Percentiles rank a stretch among this genome's conserved stretches.
These are phyloP conservation scores for Pichia deserticola DNA, from an alignment of 805 yeast genomes.

Conservation along the genomic window DNA sequence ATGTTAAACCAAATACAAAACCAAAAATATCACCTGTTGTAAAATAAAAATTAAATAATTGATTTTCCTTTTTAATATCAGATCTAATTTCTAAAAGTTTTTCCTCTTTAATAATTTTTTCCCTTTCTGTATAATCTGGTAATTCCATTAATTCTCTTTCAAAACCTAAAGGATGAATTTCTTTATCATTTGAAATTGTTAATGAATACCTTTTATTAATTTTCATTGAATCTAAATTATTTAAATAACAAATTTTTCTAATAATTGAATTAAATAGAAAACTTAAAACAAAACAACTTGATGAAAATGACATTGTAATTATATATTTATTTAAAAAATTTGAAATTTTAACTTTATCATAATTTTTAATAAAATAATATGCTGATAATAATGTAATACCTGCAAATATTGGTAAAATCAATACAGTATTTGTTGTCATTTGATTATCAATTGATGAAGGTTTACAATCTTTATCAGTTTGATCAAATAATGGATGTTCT, in stretches of 20 bases:
- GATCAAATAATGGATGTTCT: constrained; percentile 35
- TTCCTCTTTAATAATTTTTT: constrained; percentile 25
- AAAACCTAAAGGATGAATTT: constrained; percentile 32
- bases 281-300: constrained; percentile 27
- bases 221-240: constrained; percentile 21
- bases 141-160: constrained; percentile 25
- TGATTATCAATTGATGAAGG: constrained; percentile 9
- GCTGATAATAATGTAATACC: constrained; percentile 32
- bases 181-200: constrained; percentile 33
- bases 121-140: constrained; percentile 26
- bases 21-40: constrained; percentile 27
- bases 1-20: constrained; percentile 12
- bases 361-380: constrained; percentile 30
- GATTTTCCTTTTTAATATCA: constrained; percentile 23
- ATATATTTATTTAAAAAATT: constrained; percentile 31
- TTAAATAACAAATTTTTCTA: constrained; percentile 25
- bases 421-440: constrained; percentile 27
- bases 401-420: constrained; percentile 38
- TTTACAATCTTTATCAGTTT: constrained; percentile 30
- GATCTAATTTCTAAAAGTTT: constrained; percentile 16
- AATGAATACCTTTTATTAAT: constrained; percentile 34
- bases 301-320: constrained; percentile 26
- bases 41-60: constrained; percentile 29
- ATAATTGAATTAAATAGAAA: constrained; percentile 21
- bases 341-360: constrained; percentile 27